A percentile compares a stretch with the other conserved stretches of the same genome.
Evolutionary conservation across 192 early-diverging fungal species (phyloP).

Genomic region (Pilobolus umbonatus): DNA sequence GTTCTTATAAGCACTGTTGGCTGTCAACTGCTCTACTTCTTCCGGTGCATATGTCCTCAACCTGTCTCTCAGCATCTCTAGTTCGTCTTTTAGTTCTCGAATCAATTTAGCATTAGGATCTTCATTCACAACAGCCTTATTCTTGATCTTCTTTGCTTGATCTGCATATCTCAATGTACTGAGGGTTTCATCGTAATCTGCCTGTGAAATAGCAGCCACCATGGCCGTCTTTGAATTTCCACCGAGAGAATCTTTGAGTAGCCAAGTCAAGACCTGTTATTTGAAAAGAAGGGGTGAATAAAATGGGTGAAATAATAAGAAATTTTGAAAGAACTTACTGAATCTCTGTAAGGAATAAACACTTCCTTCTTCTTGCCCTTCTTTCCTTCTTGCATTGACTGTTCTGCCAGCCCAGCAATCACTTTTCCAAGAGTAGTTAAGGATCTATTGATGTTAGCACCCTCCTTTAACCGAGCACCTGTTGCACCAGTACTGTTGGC

Average conservation of each 20-base stretch:
- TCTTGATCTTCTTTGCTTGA: constrained; percentile 77
- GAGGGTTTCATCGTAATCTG: constrained; percentile 58
- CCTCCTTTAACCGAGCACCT: constrained; percentile 82
- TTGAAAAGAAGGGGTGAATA: background rate
- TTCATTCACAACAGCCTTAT: constrained; percentile 77
- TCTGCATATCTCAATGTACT: constrained; percentile 76
- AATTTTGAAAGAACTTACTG: constrained; percentile 28
- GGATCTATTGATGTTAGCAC: constrained; percentile 92
- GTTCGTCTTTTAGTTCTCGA: constrained; percentile 67
- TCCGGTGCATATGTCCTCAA: constrained; percentile 38
- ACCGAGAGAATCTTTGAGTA: constrained; percentile 66
- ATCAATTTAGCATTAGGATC: constrained; percentile 62
- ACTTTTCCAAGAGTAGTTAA: constrained; percentile 91
- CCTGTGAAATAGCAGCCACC: constrained; percentile 62
- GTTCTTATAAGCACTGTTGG: constrained; percentile 21
- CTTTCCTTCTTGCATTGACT: constrained; percentile 37
- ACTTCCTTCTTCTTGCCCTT: constrained; percentile 43
- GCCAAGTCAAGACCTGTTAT: constrained; percentile 67
- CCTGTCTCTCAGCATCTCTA: constrained; percentile 47
- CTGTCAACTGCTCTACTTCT: constrained; percentile 30
- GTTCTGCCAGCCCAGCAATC: constrained; percentile 82
- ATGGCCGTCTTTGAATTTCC: constrained; percentile 70
- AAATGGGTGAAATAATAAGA: background rate
- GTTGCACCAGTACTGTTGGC: constrained; percentile 82
- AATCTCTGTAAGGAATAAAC: constrained; percentile 90